Evolutionary conservation across 1,284 basidiomycete species (phyloP).

Genomic region (Fomitiporia mediterranea): DNA sequence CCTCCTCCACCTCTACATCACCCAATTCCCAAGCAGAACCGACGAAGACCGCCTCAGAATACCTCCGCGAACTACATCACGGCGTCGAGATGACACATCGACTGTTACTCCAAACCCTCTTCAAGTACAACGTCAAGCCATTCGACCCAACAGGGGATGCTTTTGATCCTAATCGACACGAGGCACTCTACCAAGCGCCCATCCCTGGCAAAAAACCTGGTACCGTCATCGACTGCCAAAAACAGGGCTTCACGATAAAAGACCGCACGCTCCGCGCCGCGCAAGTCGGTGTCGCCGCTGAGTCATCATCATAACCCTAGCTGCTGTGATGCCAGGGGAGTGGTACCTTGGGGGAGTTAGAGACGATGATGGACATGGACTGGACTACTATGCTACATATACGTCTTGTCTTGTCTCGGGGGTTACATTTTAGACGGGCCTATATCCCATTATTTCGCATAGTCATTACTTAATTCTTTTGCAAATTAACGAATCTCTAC

Average conservation of each 20-base stretch:
- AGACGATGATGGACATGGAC: too few relatives aligned
- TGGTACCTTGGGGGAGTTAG: neutral
- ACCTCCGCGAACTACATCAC: constrained; percentile 70
- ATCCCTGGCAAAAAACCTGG: constrained; percentile 85
- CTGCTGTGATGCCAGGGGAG: neutral
- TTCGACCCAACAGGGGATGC: constrained; percentile 90
- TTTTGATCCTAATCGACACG: constrained; percentile 94
- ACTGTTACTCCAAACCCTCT: constrained; percentile 84
- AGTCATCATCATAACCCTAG: constrained; percentile 40
- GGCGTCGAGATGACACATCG: constrained; percentile 94
- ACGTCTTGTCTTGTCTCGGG: too few relatives aligned
- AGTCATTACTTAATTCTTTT: constrained; percentile 25
- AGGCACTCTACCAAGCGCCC: constrained; percentile 95
- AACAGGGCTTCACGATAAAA: constrained; percentile 90
- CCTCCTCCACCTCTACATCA: constrained; percentile 27
- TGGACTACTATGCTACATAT: too few relatives aligned
- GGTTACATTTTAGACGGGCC: too few relatives aligned
- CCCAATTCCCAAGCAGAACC: constrained; percentile 28
- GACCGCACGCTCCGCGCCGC: constrained; percentile 90
- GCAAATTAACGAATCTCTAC: constrained; percentile 70
- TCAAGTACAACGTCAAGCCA: constrained; percentile 86
- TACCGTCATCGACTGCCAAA: constrained; percentile 88
- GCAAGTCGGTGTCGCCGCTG: constrained; percentile 92
- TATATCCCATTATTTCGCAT: neutral
- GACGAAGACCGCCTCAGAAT: constrained; percentile 49